Percentiles rank a stretch among this genome's conserved stretches.
Conservation (phyloP, 768 basidiomycete species). For the Panaeolus papilionaceus region DNA sequence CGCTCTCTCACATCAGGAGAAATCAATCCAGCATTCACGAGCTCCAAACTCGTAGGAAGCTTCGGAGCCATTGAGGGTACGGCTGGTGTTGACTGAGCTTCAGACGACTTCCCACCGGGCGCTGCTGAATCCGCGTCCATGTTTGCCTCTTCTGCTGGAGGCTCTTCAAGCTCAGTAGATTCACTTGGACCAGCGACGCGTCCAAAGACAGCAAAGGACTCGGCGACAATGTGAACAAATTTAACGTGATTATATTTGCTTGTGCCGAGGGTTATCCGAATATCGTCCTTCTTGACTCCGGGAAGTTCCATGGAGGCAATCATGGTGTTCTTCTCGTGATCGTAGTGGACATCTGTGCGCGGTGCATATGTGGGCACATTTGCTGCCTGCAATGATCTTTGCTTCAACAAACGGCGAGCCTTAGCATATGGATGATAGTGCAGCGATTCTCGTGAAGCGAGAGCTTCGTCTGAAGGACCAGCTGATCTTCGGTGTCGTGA, state of each 20-base stretch:
- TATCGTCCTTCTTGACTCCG: constrained; percentile 62
- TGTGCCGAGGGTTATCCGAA: constrained; percentile 65
- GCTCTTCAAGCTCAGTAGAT: constrained; percentile 13
- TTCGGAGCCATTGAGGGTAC: constrained; percentile 23
- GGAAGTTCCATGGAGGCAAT: constrained; percentile 73
- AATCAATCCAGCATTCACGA: constrained; percentile 1
- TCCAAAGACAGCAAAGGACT: constrained; percentile 45
- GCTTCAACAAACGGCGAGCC: neutral
- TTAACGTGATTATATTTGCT: constrained; percentile 66
- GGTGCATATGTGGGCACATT: constrained; percentile 16
- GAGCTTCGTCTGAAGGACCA: neutral
- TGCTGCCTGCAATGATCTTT: constrained; percentile 8
- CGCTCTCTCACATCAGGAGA: constrained; percentile 30
- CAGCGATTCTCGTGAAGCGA: neutral
- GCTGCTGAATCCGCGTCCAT: constrained; percentile 17
- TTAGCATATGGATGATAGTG: neutral
- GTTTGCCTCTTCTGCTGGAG: constrained; percentile 12
- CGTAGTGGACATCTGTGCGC: constrained; percentile 70
- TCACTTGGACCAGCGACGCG: constrained; percentile 14
- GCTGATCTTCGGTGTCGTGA: neutral
- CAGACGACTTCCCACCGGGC: constrained; percentile 1
- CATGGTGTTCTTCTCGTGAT: constrained; percentile 53
- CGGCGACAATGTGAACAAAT: constrained; percentile 63
- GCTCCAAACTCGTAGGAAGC: neutral
- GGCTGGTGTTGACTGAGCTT: constrained; percentile 19